A percentile compares a stretch with the other conserved stretches of the same genome.
These are phyloP conservation scores for Colletotrichum salicis DNA, from an alignment of 2,329 filamentous ascomycete genomes.

Conservation along the genomic window DNA sequence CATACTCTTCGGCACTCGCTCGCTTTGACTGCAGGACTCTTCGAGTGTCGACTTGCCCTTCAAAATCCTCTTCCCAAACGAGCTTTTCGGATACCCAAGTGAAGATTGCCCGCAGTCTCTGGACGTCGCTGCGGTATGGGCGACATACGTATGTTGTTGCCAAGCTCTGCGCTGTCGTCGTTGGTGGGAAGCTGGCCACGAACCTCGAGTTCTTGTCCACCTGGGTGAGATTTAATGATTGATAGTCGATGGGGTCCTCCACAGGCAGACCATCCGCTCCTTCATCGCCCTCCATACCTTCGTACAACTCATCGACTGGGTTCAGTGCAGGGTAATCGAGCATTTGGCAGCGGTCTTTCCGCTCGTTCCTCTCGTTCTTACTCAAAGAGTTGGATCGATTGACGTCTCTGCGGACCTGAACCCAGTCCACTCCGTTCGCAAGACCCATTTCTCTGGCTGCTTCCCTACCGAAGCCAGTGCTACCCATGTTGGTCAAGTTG, in stretches of 20 bases:
- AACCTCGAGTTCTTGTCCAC: constrained; percentile 98
- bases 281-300: constrained; percentile 89
- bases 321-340: constrained; percentile 89
- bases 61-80: constrained; percentile 93
- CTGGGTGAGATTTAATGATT: constrained; percentile 79
- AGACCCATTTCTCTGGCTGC: constrained; percentile 77
- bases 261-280: constrained; percentile 86
- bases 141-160: constrained; percentile 93
- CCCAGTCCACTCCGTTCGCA: constrained; percentile 79
- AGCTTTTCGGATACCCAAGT: constrained; percentile 98
- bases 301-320: constrained; percentile 88
- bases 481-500: constrained; percentile 46
- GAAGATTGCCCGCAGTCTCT: constrained; percentile 92
- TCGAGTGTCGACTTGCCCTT: constrained; percentile 83
- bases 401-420: constrained; percentile 95
- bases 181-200: constrained; percentile 82
- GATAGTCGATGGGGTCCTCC: constrained; percentile 83
- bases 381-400: constrained; percentile 95
- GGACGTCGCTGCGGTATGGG: constrained; percentile 93
- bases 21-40: constrained; percentile 86
- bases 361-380: constrained; percentile 84
- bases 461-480: constrained; percentile 54
- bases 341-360: constrained; percentile 92
- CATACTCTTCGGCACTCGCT: constrained; percentile 89
- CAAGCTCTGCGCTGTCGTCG: constrained; percentile 82